A percentile compares a stretch with the other conserved stretches of the same genome.
Evolutionary conservation across 2,329 filamentous ascomycete genomes (phyloP).

Genomic region (Rhynchosporium secalis): DNA sequence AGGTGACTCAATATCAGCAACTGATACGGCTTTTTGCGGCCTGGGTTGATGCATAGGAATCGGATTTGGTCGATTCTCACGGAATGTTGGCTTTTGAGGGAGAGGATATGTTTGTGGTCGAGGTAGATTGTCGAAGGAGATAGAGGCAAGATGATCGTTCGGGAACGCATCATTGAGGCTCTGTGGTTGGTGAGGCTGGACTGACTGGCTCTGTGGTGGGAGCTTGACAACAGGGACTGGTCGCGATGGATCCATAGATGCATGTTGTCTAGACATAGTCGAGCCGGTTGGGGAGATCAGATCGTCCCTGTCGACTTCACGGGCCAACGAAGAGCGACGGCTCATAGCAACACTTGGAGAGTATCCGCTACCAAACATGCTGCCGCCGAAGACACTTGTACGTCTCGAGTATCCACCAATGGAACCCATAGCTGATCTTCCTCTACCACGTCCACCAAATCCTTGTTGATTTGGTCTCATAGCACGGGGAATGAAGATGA

Average conservation of each 20-base stretch:
- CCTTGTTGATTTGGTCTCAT: constrained; percentile 90
- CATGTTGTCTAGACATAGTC: constrained; percentile 66
- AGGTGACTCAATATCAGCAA: constrained; percentile 90
- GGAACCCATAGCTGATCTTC: constrained; percentile 69
- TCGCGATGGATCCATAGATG: constrained; percentile 60
- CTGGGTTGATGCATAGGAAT: constrained; percentile 89
- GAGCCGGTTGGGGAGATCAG: constrained; percentile 81
- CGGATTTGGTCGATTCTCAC: constrained; percentile 54
- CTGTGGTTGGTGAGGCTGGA: constrained; percentile 32
- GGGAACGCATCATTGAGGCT: constrained; percentile 39
- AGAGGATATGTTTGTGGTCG: constrained; percentile 56
- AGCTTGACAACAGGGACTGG: constrained; percentile 85
- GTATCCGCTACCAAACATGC: constrained; percentile 71
- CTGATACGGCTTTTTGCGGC: constrained; percentile 90
- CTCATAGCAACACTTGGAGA: constrained; percentile 87
- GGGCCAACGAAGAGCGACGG: constrained; percentile 76
- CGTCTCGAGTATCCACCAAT: constrained; percentile 70
- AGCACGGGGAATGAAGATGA: constrained; percentile 95
- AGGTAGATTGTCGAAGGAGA: constrained; percentile 47
- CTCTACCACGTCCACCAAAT: constrained; percentile 64
- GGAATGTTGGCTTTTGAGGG: constrained; percentile 57
- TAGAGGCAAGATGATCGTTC: constrained; percentile 25
- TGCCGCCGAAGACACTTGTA: constrained; percentile 77
- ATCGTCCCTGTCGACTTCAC: constrained; percentile 67
- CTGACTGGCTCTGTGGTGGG: constrained; percentile 54